A percentile compares a stretch with the other conserved stretches of the same genome.
These are phyloP conservation scores for Coprinopsis strossmayeri DNA, from an alignment of 768 basidiomycete genomes.

Conservation along the genomic window DNA sequence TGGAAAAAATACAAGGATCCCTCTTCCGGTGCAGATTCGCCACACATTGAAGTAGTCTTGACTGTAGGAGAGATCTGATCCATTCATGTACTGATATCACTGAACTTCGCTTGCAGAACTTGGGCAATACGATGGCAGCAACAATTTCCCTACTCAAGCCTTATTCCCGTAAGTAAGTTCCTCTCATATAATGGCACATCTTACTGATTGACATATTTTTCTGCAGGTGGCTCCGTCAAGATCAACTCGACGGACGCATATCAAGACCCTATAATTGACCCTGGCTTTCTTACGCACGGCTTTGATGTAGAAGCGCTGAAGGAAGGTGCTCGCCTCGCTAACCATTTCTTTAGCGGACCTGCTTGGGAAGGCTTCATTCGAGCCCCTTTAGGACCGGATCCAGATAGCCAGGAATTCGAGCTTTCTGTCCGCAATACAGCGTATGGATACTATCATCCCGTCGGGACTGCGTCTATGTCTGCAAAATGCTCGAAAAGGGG, in stretches of 20 bases:
- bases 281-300: conserved; percentile 5
- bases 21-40: conserved; percentile 10
- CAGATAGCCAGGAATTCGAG: conserved; percentile 11
- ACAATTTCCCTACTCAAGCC: conserved; percentile 11
- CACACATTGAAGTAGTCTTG: conserved; percentile 10
- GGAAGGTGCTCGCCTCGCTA: conserved; percentile 10
- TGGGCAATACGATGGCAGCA: too few species aligned
- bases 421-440: conserved; percentile 10
- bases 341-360: conserved; percentile 9
- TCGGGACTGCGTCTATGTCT: conserved; percentile 19
- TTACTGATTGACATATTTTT: background rate
- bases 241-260: conserved; percentile 13
- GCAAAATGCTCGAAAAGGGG: conserved; percentile 16
- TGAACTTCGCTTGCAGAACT: too few species aligned
- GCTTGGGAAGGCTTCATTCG: conserved; percentile 12
- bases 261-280: conserved; percentile 9
- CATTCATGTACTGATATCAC: too few species aligned
- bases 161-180: conserved; percentile 19
- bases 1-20: conserved; percentile 8
- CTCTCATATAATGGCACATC: too few species aligned
- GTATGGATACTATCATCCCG: conserved; percentile 13
- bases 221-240: conserved; percentile 8
- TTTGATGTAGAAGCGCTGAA: conserved; percentile 12
- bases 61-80: too few species aligned
- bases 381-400: conserved; percentile 8